Conservation (phyloP, 2,329 filamentous ascomycete species). For the Microdochium nivale region DNA sequence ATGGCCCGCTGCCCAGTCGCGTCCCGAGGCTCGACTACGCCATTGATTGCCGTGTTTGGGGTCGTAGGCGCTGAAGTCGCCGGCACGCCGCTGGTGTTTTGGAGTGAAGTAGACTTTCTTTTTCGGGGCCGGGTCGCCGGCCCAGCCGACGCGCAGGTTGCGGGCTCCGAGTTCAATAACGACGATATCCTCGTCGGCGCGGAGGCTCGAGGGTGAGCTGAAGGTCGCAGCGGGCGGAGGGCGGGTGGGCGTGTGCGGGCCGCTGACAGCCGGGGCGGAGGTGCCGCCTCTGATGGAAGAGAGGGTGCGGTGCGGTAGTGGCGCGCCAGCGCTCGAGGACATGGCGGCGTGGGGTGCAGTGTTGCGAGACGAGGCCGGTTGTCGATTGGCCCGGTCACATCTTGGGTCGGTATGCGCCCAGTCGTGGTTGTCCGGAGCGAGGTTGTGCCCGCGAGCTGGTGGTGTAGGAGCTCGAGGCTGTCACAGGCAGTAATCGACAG, state of each 20-base stretch:
- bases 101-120: constrained; percentile 62
- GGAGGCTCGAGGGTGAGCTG: constrained; percentile 50
- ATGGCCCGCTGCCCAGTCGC: constrained; percentile 52
- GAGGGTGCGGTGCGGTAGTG: constrained; percentile 48
- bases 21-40: constrained; percentile 34
- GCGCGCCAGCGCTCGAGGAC: constrained; percentile 32
- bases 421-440: constrained; percentile 1
- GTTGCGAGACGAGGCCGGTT: neutral
- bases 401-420: neutral
- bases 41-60: constrained; percentile 40
- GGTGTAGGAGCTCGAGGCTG: neutral
- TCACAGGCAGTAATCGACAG: constrained; percentile 4
- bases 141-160: constrained; percentile 74
- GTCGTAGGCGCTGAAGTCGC: constrained; percentile 71
- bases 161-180: constrained; percentile 78
- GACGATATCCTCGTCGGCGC: constrained; percentile 75
- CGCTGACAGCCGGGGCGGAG: constrained; percentile 24
- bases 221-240: constrained; percentile 44
- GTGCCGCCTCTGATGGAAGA: constrained; percentile 43
- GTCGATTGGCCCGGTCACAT: neutral
- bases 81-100: constrained; percentile 66
- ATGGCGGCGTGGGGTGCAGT: constrained; percentile 18
- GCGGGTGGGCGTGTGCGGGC: constrained; percentile 51
- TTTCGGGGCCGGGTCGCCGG: constrained; percentile 74
- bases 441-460: neutral